Evolutionary conservation across 352 stramenopile genomes (phyloP), one percentile per base, ranked within the genome.

Genomic region (Albugo candida): DNA sequence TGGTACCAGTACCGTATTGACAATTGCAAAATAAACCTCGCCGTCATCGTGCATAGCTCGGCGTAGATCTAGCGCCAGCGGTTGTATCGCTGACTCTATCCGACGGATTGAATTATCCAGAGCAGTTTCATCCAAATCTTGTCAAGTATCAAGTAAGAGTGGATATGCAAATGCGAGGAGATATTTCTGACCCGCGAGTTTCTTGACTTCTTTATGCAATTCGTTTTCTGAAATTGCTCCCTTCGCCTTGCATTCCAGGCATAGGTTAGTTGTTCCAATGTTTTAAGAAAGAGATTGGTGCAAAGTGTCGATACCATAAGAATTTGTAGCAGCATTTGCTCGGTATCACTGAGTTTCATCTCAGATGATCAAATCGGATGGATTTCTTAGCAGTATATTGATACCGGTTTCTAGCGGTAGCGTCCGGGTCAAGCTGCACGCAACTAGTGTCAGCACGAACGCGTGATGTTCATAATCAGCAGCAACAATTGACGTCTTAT

Each of bases 21-120:
- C 74, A 19, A 89, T 53, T 20, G 64, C 67, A 51, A 84, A 27
- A 51, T 89, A 86, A 63, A 85, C 74, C 47, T 83, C 80, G 38
- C 76, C 76, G 49, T 89, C 68, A 58, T 89, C 76, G 51, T 81
- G 85, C 53, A 89, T 74, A 41, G 65, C 56, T 41, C 71, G 67
- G 44, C 73, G 73, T 18, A 89, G 59, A 47, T 89, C 76, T 6
- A 89, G 62, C 34, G 71, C 64, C 49, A 83, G 85, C 27, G 60
- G 48, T 37, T 67, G 73, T 42, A 89, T 64, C 34, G 54, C 75
- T 17, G 56, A 55, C 2, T 64, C 65, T 36, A 89, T 63, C 41
- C 69, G 66, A 35, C 64, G 74, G 45, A 83, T 53, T 54, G 83
- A 81, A 36, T 68, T 54, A 38, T 83, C 71, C 44, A 86, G 61